Percentiles rank a stretch among this genome's conserved stretches.
phyloP scores from a whole-genome alignment of 768 basidiomycete species.

The Hygrocybe coccinea region DNA sequence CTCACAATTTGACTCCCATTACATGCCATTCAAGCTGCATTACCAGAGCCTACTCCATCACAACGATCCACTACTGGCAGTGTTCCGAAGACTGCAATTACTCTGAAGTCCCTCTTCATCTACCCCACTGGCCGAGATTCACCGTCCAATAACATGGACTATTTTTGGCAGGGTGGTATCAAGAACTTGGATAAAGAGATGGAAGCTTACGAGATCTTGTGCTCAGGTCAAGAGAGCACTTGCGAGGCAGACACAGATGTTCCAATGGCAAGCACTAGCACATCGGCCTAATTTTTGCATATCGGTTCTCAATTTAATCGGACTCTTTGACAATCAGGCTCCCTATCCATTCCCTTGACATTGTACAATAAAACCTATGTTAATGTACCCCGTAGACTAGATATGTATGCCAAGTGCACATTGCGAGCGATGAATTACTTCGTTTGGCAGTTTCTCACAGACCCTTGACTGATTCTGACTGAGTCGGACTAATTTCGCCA shows the following conservation, averaged over 20 bases:
- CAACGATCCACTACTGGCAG: background rate
- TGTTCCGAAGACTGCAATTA: background rate
- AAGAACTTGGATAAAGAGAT: slow-evolving; percentile 16
- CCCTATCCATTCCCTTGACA: background rate
- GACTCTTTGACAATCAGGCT: no score
- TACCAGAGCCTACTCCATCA: background rate
- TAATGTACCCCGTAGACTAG: background rate
- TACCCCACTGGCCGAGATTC: slow-evolving; percentile 4
- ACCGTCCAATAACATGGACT: slow-evolving; percentile 10
- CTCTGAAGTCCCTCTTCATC: slow-evolving; percentile 6
- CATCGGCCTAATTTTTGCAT: background rate
- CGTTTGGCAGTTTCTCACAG: background rate
- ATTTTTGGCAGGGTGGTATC: slow-evolving; percentile 16
- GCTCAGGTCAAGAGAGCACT: background rate
- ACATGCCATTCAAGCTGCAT: background rate
- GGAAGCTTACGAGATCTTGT: slow-evolving; percentile 16
- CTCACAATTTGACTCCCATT: background rate
- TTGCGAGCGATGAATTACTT: background rate
- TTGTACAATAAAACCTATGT: background rate
- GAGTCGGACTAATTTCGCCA: background rate
- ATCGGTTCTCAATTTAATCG: background rate
- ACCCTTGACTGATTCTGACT: background rate
- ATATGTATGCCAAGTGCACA: background rate
- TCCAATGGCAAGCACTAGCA: background rate
- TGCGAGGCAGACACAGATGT: background rate